Percentiles rank a stretch among this genome's conserved stretches.
phyloP scores from a whole-genome alignment of 257 asterid species.

The Anisodus tanguticus region DNA sequence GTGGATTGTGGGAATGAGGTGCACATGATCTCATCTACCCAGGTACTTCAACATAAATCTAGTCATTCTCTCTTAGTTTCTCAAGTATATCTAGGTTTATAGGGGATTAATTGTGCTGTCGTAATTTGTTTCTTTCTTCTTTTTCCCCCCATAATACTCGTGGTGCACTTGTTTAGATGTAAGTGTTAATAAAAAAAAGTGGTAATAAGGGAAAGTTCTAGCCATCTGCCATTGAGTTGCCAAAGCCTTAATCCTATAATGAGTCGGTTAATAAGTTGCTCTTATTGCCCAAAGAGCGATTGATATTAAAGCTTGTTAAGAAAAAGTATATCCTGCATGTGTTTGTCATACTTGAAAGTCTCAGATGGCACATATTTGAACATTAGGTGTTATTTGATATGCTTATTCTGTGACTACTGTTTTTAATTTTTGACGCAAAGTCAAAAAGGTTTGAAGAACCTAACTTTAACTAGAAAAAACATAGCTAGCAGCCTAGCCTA shows the following conservation, averaged over 20 bases:
- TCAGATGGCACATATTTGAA: neutral
- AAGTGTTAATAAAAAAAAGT: neutral
- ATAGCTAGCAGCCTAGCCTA: neutral
- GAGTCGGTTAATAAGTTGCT: neutral
- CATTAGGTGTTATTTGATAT: neutral
- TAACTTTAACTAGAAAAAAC: slow-evolving; percentile 1
- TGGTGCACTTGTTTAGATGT: neutral
- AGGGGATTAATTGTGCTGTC: neutral
- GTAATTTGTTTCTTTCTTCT: neutral
- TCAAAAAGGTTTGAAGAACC: neutral
- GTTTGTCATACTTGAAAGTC: neutral
- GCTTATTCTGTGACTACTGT: neutral
- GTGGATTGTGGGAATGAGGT: slow-evolving; percentile 93
- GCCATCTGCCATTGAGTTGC: neutral
- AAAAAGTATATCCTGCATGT: neutral
- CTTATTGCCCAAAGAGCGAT: neutral
- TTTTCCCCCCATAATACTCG: neutral
- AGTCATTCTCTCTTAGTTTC: slow-evolving; percentile 17
- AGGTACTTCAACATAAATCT: slow-evolving; percentile 48
- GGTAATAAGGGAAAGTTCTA: slow-evolving; percentile 33
- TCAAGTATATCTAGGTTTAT: slow-evolving; percentile 12
- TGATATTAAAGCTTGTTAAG: neutral
- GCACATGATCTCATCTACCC: slow-evolving; percentile 96
- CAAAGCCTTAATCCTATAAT: neutral
- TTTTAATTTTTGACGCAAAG: neutral